Evolutionary conservation across 192 early-diverging fungal genomes (phyloP).

Genomic region (Podila minutissima): DNA sequence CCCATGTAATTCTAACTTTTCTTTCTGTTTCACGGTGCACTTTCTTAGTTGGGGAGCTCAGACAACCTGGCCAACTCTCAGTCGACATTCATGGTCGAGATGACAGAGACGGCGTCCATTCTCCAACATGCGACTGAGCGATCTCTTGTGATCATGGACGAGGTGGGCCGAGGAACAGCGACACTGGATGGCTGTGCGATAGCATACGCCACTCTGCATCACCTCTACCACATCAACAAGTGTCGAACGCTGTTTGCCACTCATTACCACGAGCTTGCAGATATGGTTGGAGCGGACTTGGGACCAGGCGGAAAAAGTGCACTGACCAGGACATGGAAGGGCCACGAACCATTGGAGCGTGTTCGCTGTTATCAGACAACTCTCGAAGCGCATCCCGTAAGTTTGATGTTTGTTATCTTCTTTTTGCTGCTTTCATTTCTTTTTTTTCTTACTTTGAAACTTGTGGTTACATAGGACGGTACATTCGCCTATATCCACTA

Average conservation of each 20-base stretch:
- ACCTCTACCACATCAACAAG: slow-evolving; percentile 62
- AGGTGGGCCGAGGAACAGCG: slow-evolving; percentile 63
- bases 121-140: slow-evolving; percentile 52
- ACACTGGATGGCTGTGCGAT: slow-evolving; percentile 77
- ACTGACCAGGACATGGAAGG: slow-evolving; percentile 6
- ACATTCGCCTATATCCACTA: slow-evolving; percentile 70
- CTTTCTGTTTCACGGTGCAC: background rate
- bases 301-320: background rate
- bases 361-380: slow-evolving; percentile 52
- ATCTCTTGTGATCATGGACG: slow-evolving; percentile 65
- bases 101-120: slow-evolving; percentile 59
- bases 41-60: slow-evolving; percentile 57
- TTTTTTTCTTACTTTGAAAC: background rate
- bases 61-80: slow-evolving; percentile 61
- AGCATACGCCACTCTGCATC: slow-evolving; percentile 73
- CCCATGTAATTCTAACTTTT: too few relatives aligned
- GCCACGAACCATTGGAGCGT: slow-evolving; percentile 9
- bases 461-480: slow-evolving; percentile 12
- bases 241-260: slow-evolving; percentile 82
- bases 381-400: slow-evolving; percentile 40
- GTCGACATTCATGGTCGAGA: slow-evolving; percentile 66
- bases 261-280: slow-evolving; percentile 79
- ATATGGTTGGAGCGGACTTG: slow-evolving; percentile 46
- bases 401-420: background rate
- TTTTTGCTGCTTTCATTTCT: background rate